Base-by-base conservation (phyloP, 228 moss, liverwort and hornwort genomes). In the Sphagnum fallax region DNA sequence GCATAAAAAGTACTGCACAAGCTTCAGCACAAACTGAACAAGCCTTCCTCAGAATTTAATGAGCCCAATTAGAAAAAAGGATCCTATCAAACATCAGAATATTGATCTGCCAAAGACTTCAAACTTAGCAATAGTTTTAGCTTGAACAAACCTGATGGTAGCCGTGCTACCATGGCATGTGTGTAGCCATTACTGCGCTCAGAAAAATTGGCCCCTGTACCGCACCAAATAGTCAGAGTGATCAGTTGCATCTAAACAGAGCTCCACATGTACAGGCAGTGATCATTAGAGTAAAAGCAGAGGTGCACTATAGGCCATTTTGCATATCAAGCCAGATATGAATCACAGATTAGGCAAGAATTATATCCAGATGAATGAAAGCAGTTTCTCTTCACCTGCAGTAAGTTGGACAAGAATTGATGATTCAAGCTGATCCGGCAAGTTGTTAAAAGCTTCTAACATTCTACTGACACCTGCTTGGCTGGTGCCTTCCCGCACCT, bases 351-450 rank as follows among this genome's bases (percentile, higher is more conserved):
- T 13, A 16, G 7, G 48, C 47, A 18, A 58, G 61, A 52, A 2
- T 52, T 71, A 50, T 16, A 61, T 10, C 7, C 63, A 32, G 15
- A 65, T 8, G 16, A 50, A 32, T 50, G 53, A 47, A n/a, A 48
- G 66, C 18, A 51, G 10, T 52, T 66, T n/a, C 51, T 47, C 16
- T 50, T 68, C 60, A 91, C 96, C 97, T 82, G 84, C 80, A 55
- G 93, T 97, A 48, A 91, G 75, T 68, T 97, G 97, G 68, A 97
- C 90, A 63, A 93, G 70, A 60, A 84, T 77, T 48, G 86, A 78
- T 11, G 87, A 82, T 74, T 76, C 84, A 67, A 86, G 81, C 76
- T 87, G 88, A 53, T 85, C 78, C 14, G 83, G 84, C 12, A 91
- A 66, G 32, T 77, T 70, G 55, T 80, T 89, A 10, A 91, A 86